Conservation (phyloP, 345 rosid species). For the Eucalyptus rudis region DNA sequence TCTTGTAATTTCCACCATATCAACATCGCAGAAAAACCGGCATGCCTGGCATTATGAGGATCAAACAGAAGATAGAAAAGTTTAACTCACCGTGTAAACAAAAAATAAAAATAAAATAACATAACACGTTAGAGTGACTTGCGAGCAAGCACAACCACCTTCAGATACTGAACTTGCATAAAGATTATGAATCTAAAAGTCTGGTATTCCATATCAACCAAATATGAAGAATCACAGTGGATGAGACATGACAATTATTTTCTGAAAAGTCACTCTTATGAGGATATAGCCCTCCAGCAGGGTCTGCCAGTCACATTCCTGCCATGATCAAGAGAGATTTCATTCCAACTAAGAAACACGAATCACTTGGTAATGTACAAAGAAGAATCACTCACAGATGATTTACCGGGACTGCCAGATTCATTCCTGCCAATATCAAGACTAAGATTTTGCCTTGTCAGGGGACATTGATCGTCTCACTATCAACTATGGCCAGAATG, state of each 20-base stretch:
- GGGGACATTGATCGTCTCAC: fast-evolving
- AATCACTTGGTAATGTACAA: neutral
- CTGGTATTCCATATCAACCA: neutral
- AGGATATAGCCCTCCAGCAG: neutral
- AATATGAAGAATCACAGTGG: neutral
- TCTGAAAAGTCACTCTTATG: neutral
- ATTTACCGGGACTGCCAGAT: neutral
- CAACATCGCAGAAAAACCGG: neutral
- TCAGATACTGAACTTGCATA: neutral
- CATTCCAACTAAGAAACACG: neutral
- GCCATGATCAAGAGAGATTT: neutral
- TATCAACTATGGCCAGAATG: neutral
- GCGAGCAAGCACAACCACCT: neutral
- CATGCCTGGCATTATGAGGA: neutral
- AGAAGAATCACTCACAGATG: neutral
- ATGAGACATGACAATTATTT: fast-evolving
- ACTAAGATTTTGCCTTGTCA: neutral
- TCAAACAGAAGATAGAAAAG: neutral
- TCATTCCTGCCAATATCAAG: neutral
- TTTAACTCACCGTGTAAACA: neutral
- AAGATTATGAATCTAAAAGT: neutral
- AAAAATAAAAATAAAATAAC: too few species aligned
- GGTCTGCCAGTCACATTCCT: neutral
- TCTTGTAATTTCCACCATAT: neutral
- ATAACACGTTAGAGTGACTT: neutral